A percentile compares a stretch with the other conserved stretches of the same genome.
phyloP scores from a whole-genome alignment of 768 basidiomycete species.

The Harrya chromipes region DNA sequence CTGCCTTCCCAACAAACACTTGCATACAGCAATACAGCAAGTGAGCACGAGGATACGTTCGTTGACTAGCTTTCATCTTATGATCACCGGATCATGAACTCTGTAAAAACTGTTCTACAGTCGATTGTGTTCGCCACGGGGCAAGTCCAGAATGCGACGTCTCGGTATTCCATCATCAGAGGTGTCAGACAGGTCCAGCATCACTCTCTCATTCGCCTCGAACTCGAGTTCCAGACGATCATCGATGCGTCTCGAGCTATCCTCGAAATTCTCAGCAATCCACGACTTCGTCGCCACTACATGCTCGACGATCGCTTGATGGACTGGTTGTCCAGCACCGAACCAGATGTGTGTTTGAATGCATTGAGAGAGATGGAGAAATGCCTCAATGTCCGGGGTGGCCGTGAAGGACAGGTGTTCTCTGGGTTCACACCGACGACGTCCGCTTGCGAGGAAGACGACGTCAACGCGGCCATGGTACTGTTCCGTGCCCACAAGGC shows the following conservation, averaged over 20 bases:
- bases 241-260: conserved; percentile 3
- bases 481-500: conserved; percentile 3
- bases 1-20: too few relatives aligned
- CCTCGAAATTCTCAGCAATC: neutral
- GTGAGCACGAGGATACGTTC: too few relatives aligned
- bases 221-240: conserved; percentile 5
- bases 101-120: conserved; percentile 1
- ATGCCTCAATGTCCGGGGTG: neutral
- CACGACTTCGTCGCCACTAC: neutral
- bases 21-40: too few relatives aligned
- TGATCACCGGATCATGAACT: neutral
- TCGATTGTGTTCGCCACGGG: neutral
- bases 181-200: conserved; percentile 1
- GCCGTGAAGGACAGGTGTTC: too few relatives aligned
- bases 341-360: conserved; percentile 5
- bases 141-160: neutral
- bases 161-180: neutral
- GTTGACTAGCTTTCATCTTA: too few relatives aligned
- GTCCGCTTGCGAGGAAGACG: neutral
- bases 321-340: conserved; percentile 2
- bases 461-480: neutral
- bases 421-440: neutral
- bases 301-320: conserved; percentile 4
- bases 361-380: conserved; percentile 1
- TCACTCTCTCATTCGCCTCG: conserved; percentile 5